These are phyloP conservation scores for Rhizopogon vinicolor DNA, from an alignment of 768 basidiomycete genomes.

Conservation along the genomic window DNA sequence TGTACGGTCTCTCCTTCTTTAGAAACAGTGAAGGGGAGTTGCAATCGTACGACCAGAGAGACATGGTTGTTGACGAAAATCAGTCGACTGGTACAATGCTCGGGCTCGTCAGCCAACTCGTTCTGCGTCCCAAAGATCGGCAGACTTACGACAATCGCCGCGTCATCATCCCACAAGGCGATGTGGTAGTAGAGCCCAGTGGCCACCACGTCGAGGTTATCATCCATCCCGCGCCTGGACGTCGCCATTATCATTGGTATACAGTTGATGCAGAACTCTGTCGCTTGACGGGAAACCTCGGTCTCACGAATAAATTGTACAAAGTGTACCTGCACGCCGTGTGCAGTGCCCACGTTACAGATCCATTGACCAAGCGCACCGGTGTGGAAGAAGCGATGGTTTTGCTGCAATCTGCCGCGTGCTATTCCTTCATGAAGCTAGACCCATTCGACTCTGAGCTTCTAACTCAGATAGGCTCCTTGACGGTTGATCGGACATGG, in stretches of 20 bases:
- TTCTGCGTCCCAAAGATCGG: conserved; percentile 25
- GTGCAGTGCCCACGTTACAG: conserved; percentile 27
- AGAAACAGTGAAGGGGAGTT: conserved; percentile 21
- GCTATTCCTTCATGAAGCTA: conserved; percentile 33
- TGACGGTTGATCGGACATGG: conserved; percentile 29
- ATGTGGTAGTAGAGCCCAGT: not conserved
- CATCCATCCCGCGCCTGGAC: not conserved
- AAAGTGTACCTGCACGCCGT: conserved; percentile 37
- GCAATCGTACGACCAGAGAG: conserved; percentile 32
- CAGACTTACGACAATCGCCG: not conserved
- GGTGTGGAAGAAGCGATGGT: conserved; percentile 37
- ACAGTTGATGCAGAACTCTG: conserved; percentile 20
- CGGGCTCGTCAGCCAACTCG: conserved; percentile 32
- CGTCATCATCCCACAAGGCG: conserved; percentile 9
- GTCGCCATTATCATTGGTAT: conserved; percentile 17
- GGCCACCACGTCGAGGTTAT: not conserved
- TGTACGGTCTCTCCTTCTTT: conserved; percentile 33
- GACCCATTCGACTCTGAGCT: conserved; percentile 19
- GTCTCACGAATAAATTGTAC: conserved; percentile 21
- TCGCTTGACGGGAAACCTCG: conserved; percentile 17
- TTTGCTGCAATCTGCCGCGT: conserved; percentile 29
- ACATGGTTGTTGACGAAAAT: conserved; percentile 31
- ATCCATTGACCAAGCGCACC: conserved; percentile 37
- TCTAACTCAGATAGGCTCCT: conserved; percentile 24
- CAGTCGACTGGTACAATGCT: conserved; percentile 38